Evolutionary conservation across 2,329 filamentous ascomycete genomes (phyloP), one percentile per base, ranked within the genome.

Genomic region (Paracamarosporium sp.): DNA sequence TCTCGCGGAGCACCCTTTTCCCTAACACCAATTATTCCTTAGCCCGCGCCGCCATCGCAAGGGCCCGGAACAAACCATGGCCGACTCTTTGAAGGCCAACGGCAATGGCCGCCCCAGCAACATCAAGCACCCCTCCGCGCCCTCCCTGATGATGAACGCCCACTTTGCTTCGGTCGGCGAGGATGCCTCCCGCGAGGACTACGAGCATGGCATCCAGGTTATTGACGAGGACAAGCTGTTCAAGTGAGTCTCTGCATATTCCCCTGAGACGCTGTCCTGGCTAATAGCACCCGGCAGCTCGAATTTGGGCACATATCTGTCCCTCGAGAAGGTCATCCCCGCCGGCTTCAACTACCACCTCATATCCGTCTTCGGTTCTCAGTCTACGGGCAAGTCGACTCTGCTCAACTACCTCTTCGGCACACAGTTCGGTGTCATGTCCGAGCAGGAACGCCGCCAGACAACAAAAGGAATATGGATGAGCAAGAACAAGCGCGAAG

Each of bases 381-480:
- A 99, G 83, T 98, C 95, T 22, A 99, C 95, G 33, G 95, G 95
- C 68, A 99, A 99, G 82, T 98, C 95, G 44, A 99, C 95, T 5
- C 85, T 99, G 44, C 88, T 99, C 64, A 99, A 99, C 82, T 85
- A 94, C 79, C 88, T 99, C 56, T 99, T 99, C 76, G 92, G 92
- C 62, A 99, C 95, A 66, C 86, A 93, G 56, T 99, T 99, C 81
- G 94, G 92, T 67, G 94, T 99, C 75, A 99, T 99, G 95, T 92
- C 92, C 69, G 95, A 99, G 83, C 85, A 88, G 61, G 93, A 97
- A 78, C 88, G 95, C 64, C 89, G 93, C 61, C 95, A 99, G 83
- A 99, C 95, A 0, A 99, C 95, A 43, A 99, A 98, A 83, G 95
- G 95, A 74, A 99, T 99, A 76, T 99, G 95, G 95, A 90, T 99